Evolutionary conservation across 345 rosid species (phyloP).

Genomic region (Balakata baccata): DNA sequence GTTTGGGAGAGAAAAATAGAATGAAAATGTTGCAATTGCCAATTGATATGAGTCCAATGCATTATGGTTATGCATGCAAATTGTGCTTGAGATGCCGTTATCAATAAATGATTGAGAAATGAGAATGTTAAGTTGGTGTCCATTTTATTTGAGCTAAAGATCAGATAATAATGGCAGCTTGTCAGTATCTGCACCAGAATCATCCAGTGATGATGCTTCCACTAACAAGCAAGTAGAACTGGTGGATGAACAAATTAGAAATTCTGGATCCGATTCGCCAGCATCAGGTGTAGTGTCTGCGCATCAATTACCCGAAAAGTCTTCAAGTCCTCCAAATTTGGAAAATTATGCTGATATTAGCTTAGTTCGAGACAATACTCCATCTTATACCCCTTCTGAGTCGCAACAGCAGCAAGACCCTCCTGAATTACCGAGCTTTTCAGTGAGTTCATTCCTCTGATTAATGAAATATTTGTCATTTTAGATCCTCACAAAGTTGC

Average conservation of each 20-base stretch:
- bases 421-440: slow-evolving; percentile 54
- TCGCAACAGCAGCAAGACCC: slow-evolving; percentile 60
- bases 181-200: slow-evolving; percentile 39
- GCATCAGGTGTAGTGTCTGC: slow-evolving; percentile 49
- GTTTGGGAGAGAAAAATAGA: background rate
- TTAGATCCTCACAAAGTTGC: background rate
- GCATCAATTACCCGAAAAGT: slow-evolving; percentile 51
- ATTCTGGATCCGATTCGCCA: slow-evolving; percentile 58
- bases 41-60: background rate
- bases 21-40: background rate
- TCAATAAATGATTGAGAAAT: background rate
- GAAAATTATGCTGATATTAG: slow-evolving; percentile 54
- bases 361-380: slow-evolving; percentile 50
- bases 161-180: slow-evolving; percentile 41
- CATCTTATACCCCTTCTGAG: slow-evolving; percentile 52
- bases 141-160: slow-evolving; percentile 6
- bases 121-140: background rate
- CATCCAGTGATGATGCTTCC: slow-evolving; percentile 40
- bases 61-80: background rate
- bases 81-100: background rate
- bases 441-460: slow-evolving; percentile 46
- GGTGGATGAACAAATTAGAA: slow-evolving; percentile 49
- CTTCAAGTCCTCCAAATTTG: slow-evolving; percentile 52
- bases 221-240: slow-evolving; percentile 44
- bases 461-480: background rate